Evolutionary conservation across 2,329 filamentous ascomycete species (phyloP).

Genomic region (Fusarium ambrosium): DNA sequence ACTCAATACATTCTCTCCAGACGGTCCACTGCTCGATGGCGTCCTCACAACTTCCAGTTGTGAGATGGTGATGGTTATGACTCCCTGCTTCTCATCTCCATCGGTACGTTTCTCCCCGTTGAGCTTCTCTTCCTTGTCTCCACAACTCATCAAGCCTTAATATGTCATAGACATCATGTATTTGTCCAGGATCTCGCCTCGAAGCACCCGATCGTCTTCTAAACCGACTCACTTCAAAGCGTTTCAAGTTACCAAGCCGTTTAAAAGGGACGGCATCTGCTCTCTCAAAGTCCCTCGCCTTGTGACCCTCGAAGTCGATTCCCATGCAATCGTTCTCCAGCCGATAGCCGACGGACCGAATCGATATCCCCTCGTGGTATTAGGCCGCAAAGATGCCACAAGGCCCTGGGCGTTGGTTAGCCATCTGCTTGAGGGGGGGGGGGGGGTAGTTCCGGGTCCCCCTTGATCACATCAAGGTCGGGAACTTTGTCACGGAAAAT

Average conservation of each 20-base stretch:
- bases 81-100: background rate
- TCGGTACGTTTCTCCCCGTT: background rate
- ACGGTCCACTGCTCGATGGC: too few species aligned
- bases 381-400: background rate
- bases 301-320: background rate
- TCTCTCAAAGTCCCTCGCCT: background rate
- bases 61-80: background rate
- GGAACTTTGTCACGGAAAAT: background rate
- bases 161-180: background rate
- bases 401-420: background rate
- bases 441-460: background rate
- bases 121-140: background rate
- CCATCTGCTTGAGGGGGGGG: rapidly evolving
- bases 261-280: background rate
- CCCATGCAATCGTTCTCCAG: background rate
- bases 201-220: background rate
- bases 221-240: background rate
- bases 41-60: background rate
- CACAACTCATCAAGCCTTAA: background rate
- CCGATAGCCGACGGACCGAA: background rate
- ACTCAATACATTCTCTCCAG: too few species aligned
- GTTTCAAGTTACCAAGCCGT: background rate
- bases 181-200: background rate
- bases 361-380: background rate
- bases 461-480: background rate